Base-by-base conservation (phyloP, 768 basidiomycete genomes). In the Dacryopinax spathularia region DNA sequence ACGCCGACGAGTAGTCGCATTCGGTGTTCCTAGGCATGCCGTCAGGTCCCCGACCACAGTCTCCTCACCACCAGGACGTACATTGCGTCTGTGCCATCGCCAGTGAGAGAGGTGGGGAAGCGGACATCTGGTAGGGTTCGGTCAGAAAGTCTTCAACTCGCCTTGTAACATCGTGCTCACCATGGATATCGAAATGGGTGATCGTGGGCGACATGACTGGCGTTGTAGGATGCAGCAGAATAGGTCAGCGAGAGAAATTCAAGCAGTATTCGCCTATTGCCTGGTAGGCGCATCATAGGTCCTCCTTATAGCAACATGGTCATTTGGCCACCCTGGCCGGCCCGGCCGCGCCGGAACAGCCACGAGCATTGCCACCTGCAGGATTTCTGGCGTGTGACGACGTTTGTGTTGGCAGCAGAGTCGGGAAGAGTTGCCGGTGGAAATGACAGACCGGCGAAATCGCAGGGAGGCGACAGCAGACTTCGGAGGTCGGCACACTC, bases 81-180 rank as follows among this genome's bases (percentile, higher is more conserved):
- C 75, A 75, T 76, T 39, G 75, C 75, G 70, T 76, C 75, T 43
- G 74, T 75, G 33, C 75, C 75, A 66, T 76, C 75, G 29, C 74
- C 73, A 16, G 73, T 71, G 33, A 75, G 70, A 65, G 73, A 75
- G 43, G 75, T 76, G n/a, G 74, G 74, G 70, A 73, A 76, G 33
- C 75, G 73, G 18, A 65, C 44, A 56, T 65, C 64, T 65, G 36
- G 33, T 27, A 27, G 29, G n/a, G 12, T 12, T 3, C 27, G 7
- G 4, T 29, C 1, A 36, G 15, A 15, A 15, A 31, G 16, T 48
- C 41, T 13, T 5, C 20, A 13, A 25, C 7, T 7, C 25, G 18
- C 13, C 39, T 33, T 9, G 33, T 25, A 6, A 25, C 18, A 9
- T 25, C 16, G 7, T 60, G 36, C 63, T 63, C 37, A 66, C 66